Evolutionary conservation across 2,329 filamentous ascomycete species (phyloP), one percentile per base, ranked within the genome.

Genomic region (Emmonsiellopsis sp.): DNA sequence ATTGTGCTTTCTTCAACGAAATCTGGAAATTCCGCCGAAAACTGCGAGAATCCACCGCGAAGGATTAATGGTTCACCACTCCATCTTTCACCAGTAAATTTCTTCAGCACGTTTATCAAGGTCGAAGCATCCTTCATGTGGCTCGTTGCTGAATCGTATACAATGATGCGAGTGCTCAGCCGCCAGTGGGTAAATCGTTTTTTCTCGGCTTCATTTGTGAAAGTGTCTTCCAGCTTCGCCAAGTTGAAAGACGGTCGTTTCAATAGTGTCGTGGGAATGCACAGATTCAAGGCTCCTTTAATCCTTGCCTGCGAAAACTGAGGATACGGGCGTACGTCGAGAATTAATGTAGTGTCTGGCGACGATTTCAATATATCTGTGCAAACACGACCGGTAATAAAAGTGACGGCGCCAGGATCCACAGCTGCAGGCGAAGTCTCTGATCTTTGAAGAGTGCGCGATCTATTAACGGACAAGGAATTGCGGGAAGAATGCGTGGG

Each of bases 241-340:
- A 95, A 80, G 61, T 92, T 92, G 70, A 94, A 97, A 0, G 90
- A 94, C 0, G 89, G 85, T 49, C 93, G 80, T 70, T 97, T 97
- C 15, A 98, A 73, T 11, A 98, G 74, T 0, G 92, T 97, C 0
- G 93, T 97, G 0, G 93, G 93, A 56, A 97, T 95, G 65, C 93
- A 97, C 5, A 98, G 76, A 65, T 94, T 97, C 34, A 98, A 73
- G 0, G 92, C 89, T n/a, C 85, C 85, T 49, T 78, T 74, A 52
- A 97, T 87, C 32, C 87, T 83, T 20, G 87, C 84, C 45, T 81
- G 78, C 0, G 84, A 80, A 65, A 86, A 96, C 59, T 92, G 89
- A 16, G 90, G 89, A 31, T 85, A 88, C 0, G 94, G 90, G 40
- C 93, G 83, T 20, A 97, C 80, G 67, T 98, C 93, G 4, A 98